Evolutionary conservation across 2,329 filamentous ascomycete genomes (phyloP).

Genomic region (Calonectria hongkongensis): DNA sequence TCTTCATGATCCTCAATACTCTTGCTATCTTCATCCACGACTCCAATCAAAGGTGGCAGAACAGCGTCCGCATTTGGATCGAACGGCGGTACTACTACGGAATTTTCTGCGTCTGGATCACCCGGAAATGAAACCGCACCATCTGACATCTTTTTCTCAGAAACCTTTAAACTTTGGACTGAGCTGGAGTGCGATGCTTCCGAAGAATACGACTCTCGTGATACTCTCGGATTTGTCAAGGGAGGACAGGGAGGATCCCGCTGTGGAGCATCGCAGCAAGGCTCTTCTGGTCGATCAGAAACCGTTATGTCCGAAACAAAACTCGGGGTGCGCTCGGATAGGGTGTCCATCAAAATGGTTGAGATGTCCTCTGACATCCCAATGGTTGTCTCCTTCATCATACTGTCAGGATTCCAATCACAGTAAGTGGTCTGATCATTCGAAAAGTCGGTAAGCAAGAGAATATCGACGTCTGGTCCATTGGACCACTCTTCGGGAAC

Average conservation of each 20-base stretch:
- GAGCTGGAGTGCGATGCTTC: slow-evolving; percentile 23
- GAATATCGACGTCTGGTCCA: background rate
- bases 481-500: background rate
- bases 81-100: background rate
- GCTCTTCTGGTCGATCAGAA: background rate
- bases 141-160: background rate
- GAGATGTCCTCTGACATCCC: background rate
- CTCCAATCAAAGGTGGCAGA: background rate
- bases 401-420: background rate
- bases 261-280: background rate
- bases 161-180: slow-evolving; percentile 16
- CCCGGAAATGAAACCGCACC: background rate
- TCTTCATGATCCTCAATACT: background rate
- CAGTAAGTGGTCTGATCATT: background rate
- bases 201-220: slow-evolving; percentile 13
- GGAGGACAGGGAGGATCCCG: background rate
- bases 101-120: background rate
- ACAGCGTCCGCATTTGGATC: too few species aligned
- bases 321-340: background rate
- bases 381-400: background rate
- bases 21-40: background rate
- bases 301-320: slow-evolving; percentile 5
- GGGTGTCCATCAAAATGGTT: background rate
- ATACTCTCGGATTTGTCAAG: background rate
- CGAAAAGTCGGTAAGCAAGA: background rate